Percentiles rank a stretch among this genome's conserved stretches.
Evolutionary conservation across 495 filamentous ascomycete species (phyloP).

Genomic region (Trichocladium antarcticum): DNA sequence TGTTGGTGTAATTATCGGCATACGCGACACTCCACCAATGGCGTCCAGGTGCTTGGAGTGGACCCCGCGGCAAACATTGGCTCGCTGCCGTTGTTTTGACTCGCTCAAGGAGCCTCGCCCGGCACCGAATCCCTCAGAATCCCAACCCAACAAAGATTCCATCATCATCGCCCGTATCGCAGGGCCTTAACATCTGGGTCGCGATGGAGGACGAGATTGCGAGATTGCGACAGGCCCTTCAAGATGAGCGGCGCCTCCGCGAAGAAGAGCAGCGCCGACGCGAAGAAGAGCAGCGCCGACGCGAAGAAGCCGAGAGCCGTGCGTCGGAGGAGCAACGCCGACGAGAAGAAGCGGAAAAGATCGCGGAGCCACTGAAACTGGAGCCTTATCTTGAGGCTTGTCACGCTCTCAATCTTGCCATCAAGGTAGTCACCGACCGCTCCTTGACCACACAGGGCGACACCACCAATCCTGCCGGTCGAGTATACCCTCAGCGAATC

Average conservation of each 20-base stretch:
- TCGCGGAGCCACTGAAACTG: constrained; percentile 18
- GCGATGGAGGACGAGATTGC: not conserved
- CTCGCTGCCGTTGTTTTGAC: no score
- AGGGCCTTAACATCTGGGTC: not conserved
- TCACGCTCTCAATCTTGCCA: constrained; percentile 23
- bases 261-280: not conserved
- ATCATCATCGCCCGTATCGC: no score
- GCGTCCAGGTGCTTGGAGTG: no score
- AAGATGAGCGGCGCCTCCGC: not conserved
- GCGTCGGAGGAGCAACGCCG: constrained; percentile 17
- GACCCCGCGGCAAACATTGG: no score
- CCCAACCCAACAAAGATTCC: no score
- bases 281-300: constrained; percentile 19
- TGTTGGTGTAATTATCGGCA: no score
- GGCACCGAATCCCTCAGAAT: no score
- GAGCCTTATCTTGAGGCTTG: constrained; percentile 25
- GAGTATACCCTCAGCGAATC: constrained; percentile 26
- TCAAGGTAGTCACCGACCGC: constrained; percentile 24
- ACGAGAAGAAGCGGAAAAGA: constrained; percentile 21
- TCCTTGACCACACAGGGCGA: constrained; percentile 25
- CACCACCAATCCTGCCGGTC: constrained; percentile 23
- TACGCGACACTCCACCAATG: no score
- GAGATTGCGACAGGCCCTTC: not conserved
- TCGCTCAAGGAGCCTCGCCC: no score
- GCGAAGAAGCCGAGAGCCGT: constrained; percentile 8